A percentile compares a stretch with the other conserved stretches of the same genome.
phyloP scores from a whole-genome alignment of 1,284 basidiomycete genomes.

The Athelia psychrophila region DNA sequence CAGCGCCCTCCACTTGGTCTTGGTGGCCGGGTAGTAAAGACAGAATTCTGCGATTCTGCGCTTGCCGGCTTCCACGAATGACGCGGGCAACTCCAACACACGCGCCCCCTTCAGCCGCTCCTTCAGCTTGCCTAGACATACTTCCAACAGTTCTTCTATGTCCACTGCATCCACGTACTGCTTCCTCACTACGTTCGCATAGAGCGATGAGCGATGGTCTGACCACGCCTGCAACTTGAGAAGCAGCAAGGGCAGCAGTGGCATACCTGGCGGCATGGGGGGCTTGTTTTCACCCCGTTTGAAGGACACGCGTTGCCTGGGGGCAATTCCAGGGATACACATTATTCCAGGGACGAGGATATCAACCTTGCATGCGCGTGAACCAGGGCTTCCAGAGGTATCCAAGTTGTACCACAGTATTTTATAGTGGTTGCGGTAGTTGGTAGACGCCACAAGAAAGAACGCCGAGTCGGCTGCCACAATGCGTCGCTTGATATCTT shows the following conservation, averaged over 20 bases:
- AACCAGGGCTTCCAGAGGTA: neutral
- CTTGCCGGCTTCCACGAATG: too few relatives aligned
- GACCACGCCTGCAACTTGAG: conserved; percentile 51
- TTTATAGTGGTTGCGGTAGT: conserved; percentile 37
- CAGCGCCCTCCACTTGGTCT: too few relatives aligned
- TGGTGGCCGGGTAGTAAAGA: too few relatives aligned
- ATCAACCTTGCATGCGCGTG: conserved; percentile 46
- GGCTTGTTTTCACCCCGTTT: conserved; percentile 21
- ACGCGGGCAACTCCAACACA: too few relatives aligned
- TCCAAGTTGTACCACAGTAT: conserved; percentile 42
- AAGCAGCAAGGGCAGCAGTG: conserved; percentile 40
- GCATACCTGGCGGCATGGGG: conserved; percentile 32
- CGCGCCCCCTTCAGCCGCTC: too few relatives aligned
- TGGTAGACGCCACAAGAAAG: conserved; percentile 36
- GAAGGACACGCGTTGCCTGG: conserved; percentile 19
- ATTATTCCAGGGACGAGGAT: conserved; percentile 44
- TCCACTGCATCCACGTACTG: conserved; percentile 40
- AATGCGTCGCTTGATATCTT: conserved; percentile 40
- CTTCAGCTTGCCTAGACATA: too few relatives aligned
- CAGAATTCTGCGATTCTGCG: too few relatives aligned
- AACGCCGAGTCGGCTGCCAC: conserved; percentile 32
- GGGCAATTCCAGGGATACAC: conserved; percentile 38
- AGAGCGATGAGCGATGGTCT: conserved; percentile 34
- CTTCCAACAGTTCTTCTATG: conserved; percentile 34
- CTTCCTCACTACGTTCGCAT: conserved; percentile 32